Percentiles rank a stretch among this genome's conserved stretches.
These are phyloP conservation scores for Pisolithus sp. DNA, from an alignment of 768 basidiomycete genomes.

Conservation along the genomic window DNA sequence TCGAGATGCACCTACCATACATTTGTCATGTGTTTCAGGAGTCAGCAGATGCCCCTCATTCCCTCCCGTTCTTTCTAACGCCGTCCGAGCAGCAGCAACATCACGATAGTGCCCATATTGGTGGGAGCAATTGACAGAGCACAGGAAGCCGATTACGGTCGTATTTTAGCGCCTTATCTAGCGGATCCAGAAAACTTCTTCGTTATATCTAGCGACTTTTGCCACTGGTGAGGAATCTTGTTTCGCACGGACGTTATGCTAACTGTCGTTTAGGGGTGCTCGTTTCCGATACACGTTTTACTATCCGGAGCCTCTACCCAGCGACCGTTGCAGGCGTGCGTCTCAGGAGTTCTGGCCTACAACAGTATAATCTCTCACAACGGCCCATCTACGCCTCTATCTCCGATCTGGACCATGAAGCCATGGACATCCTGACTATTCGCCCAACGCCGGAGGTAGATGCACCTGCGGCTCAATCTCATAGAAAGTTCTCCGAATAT, in stretches of 20 bases:
- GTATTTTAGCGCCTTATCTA: slow-evolving; percentile 75
- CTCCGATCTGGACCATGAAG: slow-evolving; percentile 77
- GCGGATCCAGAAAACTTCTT: slow-evolving; percentile 74
- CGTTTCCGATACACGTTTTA: slow-evolving; percentile 87
- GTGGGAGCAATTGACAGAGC: slow-evolving; percentile 70
- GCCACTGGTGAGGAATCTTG: slow-evolving; percentile 71
- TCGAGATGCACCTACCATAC: slow-evolving; percentile 97
- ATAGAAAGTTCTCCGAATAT: slow-evolving; percentile 60
- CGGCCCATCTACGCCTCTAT: slow-evolving; percentile 83
- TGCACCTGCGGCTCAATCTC: slow-evolving; percentile 46
- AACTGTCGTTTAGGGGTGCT: slow-evolving; percentile 52
- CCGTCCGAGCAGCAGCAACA: slow-evolving; percentile 47
- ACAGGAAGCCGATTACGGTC: slow-evolving; percentile 59
- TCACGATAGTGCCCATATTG: slow-evolving; percentile 82
- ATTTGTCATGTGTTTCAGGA: slow-evolving; percentile 78
- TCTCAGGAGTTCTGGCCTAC: slow-evolving; percentile 40
- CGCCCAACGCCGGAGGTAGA: slow-evolving; percentile 38
- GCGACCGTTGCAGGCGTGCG: slow-evolving; percentile 39
- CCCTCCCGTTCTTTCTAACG: slow-evolving; percentile 1
- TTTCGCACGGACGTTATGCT: neutral
- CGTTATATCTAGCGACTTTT: slow-evolving; percentile 94
- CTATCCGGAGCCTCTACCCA: slow-evolving; percentile 57
- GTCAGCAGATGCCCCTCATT: slow-evolving; percentile 33
- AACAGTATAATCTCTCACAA: slow-evolving; percentile 28
- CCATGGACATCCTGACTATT: slow-evolving; percentile 64